Conservation (phyloP, 306 rosid species). For the Purshia tridentata region DNA sequence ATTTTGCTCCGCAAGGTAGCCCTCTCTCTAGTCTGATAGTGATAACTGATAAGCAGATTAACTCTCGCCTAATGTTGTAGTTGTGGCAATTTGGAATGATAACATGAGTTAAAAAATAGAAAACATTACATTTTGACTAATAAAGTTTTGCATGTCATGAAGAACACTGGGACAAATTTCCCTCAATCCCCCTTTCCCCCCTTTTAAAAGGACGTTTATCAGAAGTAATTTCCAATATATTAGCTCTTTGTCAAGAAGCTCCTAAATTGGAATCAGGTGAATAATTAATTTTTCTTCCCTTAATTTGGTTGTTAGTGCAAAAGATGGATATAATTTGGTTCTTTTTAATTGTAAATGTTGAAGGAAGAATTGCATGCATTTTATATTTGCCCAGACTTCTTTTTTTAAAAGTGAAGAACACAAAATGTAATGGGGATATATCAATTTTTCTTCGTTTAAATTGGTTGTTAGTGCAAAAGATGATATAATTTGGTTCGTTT, state of each 20-base stretch:
- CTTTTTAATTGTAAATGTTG: background rate
- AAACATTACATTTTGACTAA: too few relatives aligned
- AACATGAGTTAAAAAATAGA: too few relatives aligned
- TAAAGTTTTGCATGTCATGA: too few relatives aligned
- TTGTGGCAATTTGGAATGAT: too few relatives aligned
- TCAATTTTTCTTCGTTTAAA: background rate
- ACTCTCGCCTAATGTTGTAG: background rate
- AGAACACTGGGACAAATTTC: too few relatives aligned
- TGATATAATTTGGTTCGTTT: background rate
- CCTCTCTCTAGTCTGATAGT: background rate
- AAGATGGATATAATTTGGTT: background rate
- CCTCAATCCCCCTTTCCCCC: too few relatives aligned
- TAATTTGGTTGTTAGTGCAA: background rate
- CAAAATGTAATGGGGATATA: background rate
- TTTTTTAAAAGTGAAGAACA: background rate
- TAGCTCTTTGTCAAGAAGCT: background rate
- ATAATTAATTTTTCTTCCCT: background rate
- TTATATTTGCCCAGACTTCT: background rate
- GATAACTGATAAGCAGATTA: background rate
- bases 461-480: background rate
- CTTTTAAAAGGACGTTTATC: too few relatives aligned
- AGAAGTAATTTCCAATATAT: too few relatives aligned
- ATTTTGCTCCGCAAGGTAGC: conserved; percentile 61
- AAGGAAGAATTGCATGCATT: background rate
- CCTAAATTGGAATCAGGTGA: conserved; percentile 3